Conservation (phyloP, 495 filamentous ascomycete genomes). For the Hyaloscypha variabilis region DNA sequence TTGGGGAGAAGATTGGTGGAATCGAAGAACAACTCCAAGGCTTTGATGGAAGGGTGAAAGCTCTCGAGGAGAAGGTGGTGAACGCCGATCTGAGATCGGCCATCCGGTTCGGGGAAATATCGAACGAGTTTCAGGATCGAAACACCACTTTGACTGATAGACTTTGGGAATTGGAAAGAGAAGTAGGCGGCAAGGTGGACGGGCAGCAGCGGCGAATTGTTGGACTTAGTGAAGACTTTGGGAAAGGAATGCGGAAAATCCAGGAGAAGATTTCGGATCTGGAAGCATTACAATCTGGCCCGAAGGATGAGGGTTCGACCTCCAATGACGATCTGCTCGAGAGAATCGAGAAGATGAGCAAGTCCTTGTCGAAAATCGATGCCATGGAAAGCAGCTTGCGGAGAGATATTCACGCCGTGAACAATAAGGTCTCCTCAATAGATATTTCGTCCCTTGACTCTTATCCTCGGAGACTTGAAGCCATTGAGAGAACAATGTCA, state of each 20-base stretch:
- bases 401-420: slow-evolving; percentile 1
- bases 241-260: slow-evolving; percentile 1
- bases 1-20: neutral
- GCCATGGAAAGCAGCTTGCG: neutral
- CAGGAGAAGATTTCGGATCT: slow-evolving; percentile 9
- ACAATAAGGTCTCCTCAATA: neutral
- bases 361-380: neutral
- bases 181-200: slow-evolving; percentile 9
- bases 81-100: slow-evolving; percentile 15
- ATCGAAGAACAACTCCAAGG: slow-evolving; percentile 1
- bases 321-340: neutral
- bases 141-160: slow-evolving; percentile 9
- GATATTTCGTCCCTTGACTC: slow-evolving; percentile 7
- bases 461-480: slow-evolving; percentile 5
- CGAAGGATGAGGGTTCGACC: neutral
- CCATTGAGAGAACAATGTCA: slow-evolving; percentile 8
- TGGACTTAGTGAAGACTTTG: slow-evolving; percentile 6
- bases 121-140: slow-evolving; percentile 16
- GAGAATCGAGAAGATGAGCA: slow-evolving; percentile 4
- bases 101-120: slow-evolving; percentile 15
- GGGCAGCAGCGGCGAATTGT: slow-evolving; percentile 6
- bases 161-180: slow-evolving; percentile 6
- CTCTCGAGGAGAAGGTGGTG: slow-evolving; percentile 7
- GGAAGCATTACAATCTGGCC: neutral
- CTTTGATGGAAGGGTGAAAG: slow-evolving; percentile 8